Base-by-base conservation (phyloP, 2,329 filamentous ascomycete genomes). In the Penicillium sp. region DNA sequence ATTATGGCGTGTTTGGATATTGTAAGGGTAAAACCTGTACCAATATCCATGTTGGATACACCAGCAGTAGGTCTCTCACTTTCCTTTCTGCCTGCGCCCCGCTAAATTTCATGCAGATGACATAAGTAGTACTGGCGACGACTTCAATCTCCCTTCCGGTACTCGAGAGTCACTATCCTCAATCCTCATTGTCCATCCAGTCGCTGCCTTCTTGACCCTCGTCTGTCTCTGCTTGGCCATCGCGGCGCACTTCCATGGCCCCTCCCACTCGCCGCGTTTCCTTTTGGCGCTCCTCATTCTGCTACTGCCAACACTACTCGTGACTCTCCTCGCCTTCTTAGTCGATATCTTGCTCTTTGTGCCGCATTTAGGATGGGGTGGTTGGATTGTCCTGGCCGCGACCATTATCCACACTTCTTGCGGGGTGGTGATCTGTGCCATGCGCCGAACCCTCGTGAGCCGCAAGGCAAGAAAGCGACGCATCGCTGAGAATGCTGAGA, bases 281-380 rank as follows among this genome's bases (percentile, higher is more conserved):
- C 83, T 97, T 4, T 84, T 97, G 32, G 83, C 84, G 27, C 79
- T 97, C 32, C 87, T 97, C 61, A 92, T 97, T 60, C 82, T 97
- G 63, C 87, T 89, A 53, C 85, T 97, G 58, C 82, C 96, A 46
- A 91, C 91, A 8, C 85, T 97, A 43, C 77, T 97, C 29, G 82
- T 94, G 61, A 87, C 90, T 43, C 81, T 97, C 1, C 81, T 96
- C 53, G 89, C 92, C 23, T 97, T 97, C 75, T 79, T 99, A 26
- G 87, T 97, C 66, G 94, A 99, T 73, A 90, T 97, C 26, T 79
- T 99, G 32, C 81, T 99, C 19, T 99, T 99, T 70, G 89, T 97
- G 14, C 94, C 94, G 44, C 92, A 97, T 73, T 78, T 97, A 76
- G 84, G 87, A 68, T 97, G 92, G 91, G 94, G 92, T 60, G 91